Evolutionary conservation across 768 basidiomycete species (phyloP), one percentile per base, ranked within the genome.

Genomic region (Leucogyrophana mollusca): DNA sequence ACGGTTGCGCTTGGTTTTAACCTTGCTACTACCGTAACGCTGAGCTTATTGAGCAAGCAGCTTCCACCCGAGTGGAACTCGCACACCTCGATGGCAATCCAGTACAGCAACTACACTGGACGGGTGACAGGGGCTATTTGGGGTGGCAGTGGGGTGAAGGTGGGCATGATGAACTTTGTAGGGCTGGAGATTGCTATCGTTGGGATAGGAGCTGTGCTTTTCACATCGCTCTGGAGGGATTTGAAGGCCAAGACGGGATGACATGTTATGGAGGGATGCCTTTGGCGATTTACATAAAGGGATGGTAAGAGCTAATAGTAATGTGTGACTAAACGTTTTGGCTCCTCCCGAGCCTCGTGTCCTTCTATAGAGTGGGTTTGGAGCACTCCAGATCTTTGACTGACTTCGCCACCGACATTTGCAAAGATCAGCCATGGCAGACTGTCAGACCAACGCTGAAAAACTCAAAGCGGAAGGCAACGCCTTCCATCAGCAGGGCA

Each of bases 1-100:
- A 69, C 77, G 33, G 69, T 86, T 18, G 84, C 86, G 20, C 70
- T 86, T 4, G 85, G 86, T 1, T 87, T 87, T 70, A 87, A 87
- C 61, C 67, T 87, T 9, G 77, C 82, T n/a, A 83, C 76, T 52
- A 86, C 83, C 2, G 78, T 81, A 46, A 86, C 85, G 24, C 66
- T 86, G 50, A 82, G 80, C 47, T 59, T 85, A 45, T 63, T 87
- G 21, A 82, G 79, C 50, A 87, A 88, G 62, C 84, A 84, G 60
- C 70, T 87, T 23, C 84, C 85, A 2, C 70, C 73, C 5, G 62
- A 66, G 47, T 86, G 80, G 80, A 86, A 84, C 55, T 69, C 71
- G 21, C 68, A 71, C 21, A 72, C 72, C n/a, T 72, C 74, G 25
- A 61, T 84, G 60, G 73, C 69, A 6, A 81, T 87, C 34, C 85